phyloP scores from a whole-genome alignment of 2,329 filamentous ascomycete species.

The Calonectria pteridis region DNA sequence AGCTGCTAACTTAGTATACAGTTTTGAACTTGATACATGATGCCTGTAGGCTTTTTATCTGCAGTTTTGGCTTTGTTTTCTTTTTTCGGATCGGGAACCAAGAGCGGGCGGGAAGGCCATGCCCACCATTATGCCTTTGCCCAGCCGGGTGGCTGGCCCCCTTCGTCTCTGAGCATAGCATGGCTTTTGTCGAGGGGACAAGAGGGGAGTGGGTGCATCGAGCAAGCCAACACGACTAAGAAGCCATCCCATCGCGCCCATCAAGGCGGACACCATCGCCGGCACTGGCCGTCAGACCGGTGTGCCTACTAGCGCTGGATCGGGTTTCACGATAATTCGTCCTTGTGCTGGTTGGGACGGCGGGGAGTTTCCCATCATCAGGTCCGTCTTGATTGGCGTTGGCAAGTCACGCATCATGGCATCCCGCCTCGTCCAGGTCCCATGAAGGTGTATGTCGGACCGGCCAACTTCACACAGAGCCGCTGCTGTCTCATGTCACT shows the following conservation, averaged over 20 bases:
- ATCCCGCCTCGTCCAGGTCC: not conserved
- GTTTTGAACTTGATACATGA: not conserved
- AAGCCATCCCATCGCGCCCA: not conserved
- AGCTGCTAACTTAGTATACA: not conserved
- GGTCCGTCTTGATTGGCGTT: conserved; percentile 9
- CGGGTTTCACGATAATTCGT: conserved; percentile 25
- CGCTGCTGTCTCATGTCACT: not conserved
- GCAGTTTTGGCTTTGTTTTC: not conserved
- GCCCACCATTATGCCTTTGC: not conserved
- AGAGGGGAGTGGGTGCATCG: conserved; percentile 40
- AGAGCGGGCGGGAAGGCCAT: not conserved
- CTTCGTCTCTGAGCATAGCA: conserved; percentile 20
- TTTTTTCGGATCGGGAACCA: conserved; percentile 6
- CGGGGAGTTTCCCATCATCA: conserved; percentile 22
- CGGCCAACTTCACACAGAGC: conserved; percentile 2
- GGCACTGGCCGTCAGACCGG: conserved; percentile 30
- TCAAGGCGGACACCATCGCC: conserved; percentile 22
- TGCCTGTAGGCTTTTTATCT: not conserved
- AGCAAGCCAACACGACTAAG: not conserved
- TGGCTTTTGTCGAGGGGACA: conserved; percentile 1
- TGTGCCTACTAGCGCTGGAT: conserved; percentile 26
- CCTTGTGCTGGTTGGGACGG: conserved; percentile 22
- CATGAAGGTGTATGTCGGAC: not conserved
- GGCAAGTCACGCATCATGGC: conserved; percentile 19
- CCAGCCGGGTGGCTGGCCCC: conserved; percentile 10